A percentile compares a stretch with the other conserved stretches of the same genome.
Evolutionary conservation across 2,329 filamentous ascomycete species (phyloP).

Genomic region (Ophiocordyceps unilateralis): DNA sequence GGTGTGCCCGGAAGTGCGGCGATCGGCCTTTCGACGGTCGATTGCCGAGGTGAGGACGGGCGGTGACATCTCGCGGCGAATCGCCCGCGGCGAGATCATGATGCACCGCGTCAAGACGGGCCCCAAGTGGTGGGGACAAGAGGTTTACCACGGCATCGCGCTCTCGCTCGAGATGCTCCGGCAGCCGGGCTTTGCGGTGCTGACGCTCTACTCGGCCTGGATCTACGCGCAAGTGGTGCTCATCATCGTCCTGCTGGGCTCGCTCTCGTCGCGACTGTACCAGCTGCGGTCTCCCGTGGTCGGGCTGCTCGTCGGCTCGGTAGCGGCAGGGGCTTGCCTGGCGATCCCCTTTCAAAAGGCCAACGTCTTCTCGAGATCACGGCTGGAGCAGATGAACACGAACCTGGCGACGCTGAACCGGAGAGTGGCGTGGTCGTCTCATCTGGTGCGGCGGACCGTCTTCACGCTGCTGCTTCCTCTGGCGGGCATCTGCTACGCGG

Average conservation of each 20-base stretch:
- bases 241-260: slow-evolving; percentile 54
- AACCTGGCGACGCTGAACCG: slow-evolving; percentile 51
- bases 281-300: slow-evolving; percentile 44
- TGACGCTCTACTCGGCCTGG: slow-evolving; percentile 60
- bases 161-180: slow-evolving; percentile 54
- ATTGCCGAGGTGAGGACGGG: slow-evolving; percentile 44
- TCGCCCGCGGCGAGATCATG: slow-evolving; percentile 59
- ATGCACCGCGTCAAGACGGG: slow-evolving; percentile 57
- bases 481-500: slow-evolving; percentile 48
- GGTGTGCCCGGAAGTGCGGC: slow-evolving; percentile 52
- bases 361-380: slow-evolving; percentile 47
- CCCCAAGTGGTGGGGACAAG: slow-evolving; percentile 61
- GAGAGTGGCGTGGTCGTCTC: slow-evolving; percentile 52
- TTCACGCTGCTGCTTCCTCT: slow-evolving; percentile 53
- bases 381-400: slow-evolving; percentile 38
- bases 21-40: slow-evolving; percentile 50
- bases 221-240: slow-evolving; percentile 63
- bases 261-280: slow-evolving; percentile 54
- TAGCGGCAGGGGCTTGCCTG: slow-evolving; percentile 51
- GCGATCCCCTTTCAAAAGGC: slow-evolving; percentile 62
- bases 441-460: slow-evolving; percentile 48
- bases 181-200: slow-evolving; percentile 55
- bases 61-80: slow-evolving; percentile 33
- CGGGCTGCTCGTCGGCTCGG: slow-evolving; percentile 45
- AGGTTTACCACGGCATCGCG: slow-evolving; percentile 52